A percentile compares a stretch with the other conserved stretches of the same genome.
Evolutionary conservation across 2,329 filamentous ascomycete genomes (phyloP).

Genomic region (Fusarium sp.): DNA sequence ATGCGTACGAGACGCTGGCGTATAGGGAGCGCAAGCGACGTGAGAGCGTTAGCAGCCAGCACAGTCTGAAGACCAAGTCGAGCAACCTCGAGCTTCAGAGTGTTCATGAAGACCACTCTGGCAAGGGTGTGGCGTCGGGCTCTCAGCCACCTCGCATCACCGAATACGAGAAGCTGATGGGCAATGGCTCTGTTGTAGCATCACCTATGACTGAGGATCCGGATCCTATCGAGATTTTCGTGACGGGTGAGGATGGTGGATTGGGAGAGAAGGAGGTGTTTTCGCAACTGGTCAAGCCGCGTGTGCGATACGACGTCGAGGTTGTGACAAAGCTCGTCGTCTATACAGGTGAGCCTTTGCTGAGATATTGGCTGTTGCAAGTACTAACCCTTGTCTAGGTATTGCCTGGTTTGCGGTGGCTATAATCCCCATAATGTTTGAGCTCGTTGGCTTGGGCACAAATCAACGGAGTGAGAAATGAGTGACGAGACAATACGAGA

Average conservation of each 20-base stretch:
- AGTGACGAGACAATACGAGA: conserved; percentile 32
- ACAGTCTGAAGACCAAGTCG: conserved; percentile 58
- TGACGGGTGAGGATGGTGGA: conserved; percentile 57
- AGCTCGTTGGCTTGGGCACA: conserved; percentile 66
- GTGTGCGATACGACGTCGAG: conserved; percentile 97
- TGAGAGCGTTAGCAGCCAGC: conserved; percentile 67
- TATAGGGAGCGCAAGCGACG: conserved; percentile 78
- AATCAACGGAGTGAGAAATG: conserved; percentile 48
- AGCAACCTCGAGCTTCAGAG: conserved; percentile 57
- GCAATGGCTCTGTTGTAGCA: conserved; percentile 66
- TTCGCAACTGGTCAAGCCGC: conserved; percentile 82
- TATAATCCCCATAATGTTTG: conserved; percentile 78
- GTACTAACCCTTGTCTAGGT: conserved; percentile 60
- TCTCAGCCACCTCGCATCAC: conserved; percentile 63
- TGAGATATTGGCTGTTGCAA: background rate
- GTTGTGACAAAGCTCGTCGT: conserved; percentile 97
- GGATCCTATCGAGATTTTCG: conserved; percentile 49
- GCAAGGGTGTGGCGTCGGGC: conserved; percentile 56
- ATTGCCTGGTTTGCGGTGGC: conserved; percentile 87
- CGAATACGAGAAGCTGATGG: conserved; percentile 81
- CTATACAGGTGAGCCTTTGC: conserved; percentile 77
- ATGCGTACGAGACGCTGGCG: conserved; percentile 94
- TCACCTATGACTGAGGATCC: conserved; percentile 48
- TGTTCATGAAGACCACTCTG: conserved; percentile 54
- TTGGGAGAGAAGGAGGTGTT: conserved; percentile 84